Evolutionary conservation across 208 protist species (phyloP), one percentile per base, ranked within the genome.

Genomic region (Crithidia bombi): DNA sequence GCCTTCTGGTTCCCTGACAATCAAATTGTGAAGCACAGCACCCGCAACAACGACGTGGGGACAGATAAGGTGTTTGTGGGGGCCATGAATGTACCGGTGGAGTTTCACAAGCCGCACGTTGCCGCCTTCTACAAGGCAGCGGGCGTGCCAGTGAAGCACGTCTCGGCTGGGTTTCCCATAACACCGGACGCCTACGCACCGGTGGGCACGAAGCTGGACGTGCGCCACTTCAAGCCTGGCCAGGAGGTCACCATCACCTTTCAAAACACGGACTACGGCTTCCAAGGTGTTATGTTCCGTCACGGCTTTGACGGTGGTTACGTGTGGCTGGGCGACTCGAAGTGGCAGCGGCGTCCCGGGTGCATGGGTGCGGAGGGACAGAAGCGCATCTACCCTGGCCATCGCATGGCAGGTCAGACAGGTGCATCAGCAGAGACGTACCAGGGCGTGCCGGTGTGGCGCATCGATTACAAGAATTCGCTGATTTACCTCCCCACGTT

Each of bases 401-500:
- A 95, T 66, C 83, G 92, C 56, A 96, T 97, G 91, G 83, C 89
- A 4, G 94, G 94, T 0, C 92, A 97, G 66, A 98, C 90, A 19
- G 94, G 94, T n/a, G 94, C 89, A 0, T 81, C 90, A 3, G 81
- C 78, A 6, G 87, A 95, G 66, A 95, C 89, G n/a, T 94, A 95
- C 65, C 86, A 94, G 41, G 90, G 89, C 30, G 87, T 94, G 10
- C 92, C 91, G 14, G 82, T 98, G 54, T 98, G 91, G 90, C 81
- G 92, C 57, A 96, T 98, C 50, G 94, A 98, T 74, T 98, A 97
- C 82, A 98, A 98, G 81, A 96, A 98, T 75, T 88, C 90, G 9
- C 79, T 98, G 44, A 90, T 98, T 39, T 97, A 96, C 71, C 73
- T 98, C 26, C 89, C 91, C 33, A 95, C 90, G 2, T 69, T 95